Percentiles rank a stretch among this genome's conserved stretches.
Evolutionary conservation across 192 early-diverging fungal species (phyloP).

Genomic region (Irineochytrium annulatum): DNA sequence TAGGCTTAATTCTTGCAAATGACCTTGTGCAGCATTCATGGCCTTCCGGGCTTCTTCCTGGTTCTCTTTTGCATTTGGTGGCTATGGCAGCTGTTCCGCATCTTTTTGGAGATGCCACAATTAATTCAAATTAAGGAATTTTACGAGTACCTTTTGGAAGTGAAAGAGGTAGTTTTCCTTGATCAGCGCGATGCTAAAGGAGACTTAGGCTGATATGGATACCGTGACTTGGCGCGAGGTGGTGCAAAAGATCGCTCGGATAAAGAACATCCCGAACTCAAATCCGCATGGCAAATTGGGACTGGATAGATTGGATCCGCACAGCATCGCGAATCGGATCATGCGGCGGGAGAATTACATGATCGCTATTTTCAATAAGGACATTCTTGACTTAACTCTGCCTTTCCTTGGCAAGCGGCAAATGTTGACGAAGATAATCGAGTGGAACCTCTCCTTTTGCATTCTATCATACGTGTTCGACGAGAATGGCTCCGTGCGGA

Average conservation of each 20-base stretch:
- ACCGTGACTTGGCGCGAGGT: conserved; percentile 86
- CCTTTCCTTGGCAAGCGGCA: conserved; percentile 45
- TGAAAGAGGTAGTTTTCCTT: conserved; percentile 56
- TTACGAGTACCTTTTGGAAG: conserved; percentile 71
- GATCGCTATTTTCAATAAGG: conserved; percentile 92
- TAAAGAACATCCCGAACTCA: conserved; percentile 40
- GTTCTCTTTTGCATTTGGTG: conserved; percentile 69
- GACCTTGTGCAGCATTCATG: conserved; percentile 17
- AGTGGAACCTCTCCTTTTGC: conserved; percentile 89
- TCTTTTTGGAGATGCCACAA: conserved; percentile 65
- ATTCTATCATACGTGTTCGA: conserved; percentile 87
- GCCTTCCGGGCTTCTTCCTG: conserved; percentile 50
- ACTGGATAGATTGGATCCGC: conserved; percentile 41
- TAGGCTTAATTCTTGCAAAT: neutral
- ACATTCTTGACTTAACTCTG: conserved; percentile 72
- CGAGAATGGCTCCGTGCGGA: conserved; percentile 74
- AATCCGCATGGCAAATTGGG: conserved; percentile 38
- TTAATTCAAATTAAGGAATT: conserved; percentile 83
- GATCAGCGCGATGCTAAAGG: neutral
- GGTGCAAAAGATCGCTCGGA: conserved; percentile 55
- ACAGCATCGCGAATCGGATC: conserved; percentile 86
- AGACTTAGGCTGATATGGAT: conserved; percentile 69
- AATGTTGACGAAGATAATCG: conserved; percentile 79
- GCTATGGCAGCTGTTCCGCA: conserved; percentile 65
- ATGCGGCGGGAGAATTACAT: conserved; percentile 97